Percentiles rank a stretch among this genome's conserved stretches.
Conservation (phyloP, 2,329 filamentous ascomycete genomes). For the Kalaharituber pfeilii region DNA sequence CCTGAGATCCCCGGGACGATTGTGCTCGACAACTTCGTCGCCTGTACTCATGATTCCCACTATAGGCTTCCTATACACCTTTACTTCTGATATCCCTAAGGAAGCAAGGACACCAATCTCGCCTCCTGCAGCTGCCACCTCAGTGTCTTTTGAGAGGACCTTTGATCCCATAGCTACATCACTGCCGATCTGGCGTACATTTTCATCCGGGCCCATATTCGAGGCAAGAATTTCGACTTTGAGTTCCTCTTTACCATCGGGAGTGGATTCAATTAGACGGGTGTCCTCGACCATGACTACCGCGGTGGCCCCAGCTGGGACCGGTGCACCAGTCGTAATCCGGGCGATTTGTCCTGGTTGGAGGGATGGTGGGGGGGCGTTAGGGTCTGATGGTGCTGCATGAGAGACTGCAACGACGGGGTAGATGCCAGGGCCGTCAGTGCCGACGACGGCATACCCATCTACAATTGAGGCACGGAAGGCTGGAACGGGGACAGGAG, state of each 20-base stretch:
- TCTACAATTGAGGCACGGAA: slow-evolving; percentile 95
- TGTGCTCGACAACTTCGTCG: slow-evolving; percentile 74
- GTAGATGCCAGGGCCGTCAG: slow-evolving; percentile 49
- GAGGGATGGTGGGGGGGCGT: slow-evolving; percentile 34
- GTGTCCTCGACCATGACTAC: slow-evolving; percentile 98
- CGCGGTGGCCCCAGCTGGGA: slow-evolving; percentile 73
- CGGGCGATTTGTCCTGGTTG: slow-evolving; percentile 61
- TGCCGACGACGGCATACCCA: slow-evolving; percentile 68
- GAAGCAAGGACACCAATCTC: slow-evolving; percentile 82
- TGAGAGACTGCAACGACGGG: slow-evolving; percentile 78
- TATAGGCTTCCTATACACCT: slow-evolving; percentile 56
- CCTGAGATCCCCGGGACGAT: slow-evolving; percentile 41
- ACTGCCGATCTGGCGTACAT: slow-evolving; percentile 78
- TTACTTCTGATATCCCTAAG: slow-evolving; percentile 55
- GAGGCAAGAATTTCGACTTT: slow-evolving; percentile 73
- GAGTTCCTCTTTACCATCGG: slow-evolving; percentile 67
- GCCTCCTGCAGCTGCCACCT: slow-evolving; percentile 72
- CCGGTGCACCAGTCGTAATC: slow-evolving; percentile 84
- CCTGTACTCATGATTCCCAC: slow-evolving; percentile 85
- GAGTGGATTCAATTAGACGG: slow-evolving; percentile 52
- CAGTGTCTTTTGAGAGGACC: slow-evolving; percentile 60
- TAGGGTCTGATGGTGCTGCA: slow-evolving; percentile 52
- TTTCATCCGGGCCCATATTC: slow-evolving; percentile 41
- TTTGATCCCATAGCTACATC: slow-evolving; percentile 54
- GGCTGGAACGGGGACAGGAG: slow-evolving; percentile 70